Evolutionary conservation across 257 asterid species (phyloP).

Genomic region (Lycium barbarum): DNA sequence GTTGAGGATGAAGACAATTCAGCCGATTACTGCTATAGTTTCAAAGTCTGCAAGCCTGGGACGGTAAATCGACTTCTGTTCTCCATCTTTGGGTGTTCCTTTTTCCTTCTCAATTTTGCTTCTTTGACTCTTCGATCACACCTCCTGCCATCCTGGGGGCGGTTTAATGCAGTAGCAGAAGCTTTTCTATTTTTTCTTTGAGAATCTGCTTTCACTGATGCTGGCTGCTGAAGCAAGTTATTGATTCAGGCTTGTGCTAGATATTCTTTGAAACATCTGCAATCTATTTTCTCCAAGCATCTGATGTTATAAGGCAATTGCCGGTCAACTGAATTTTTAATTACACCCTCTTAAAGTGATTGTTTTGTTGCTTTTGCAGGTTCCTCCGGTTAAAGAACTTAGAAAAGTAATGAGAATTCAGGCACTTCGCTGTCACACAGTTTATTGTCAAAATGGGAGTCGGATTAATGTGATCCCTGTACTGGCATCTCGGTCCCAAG

Average conservation of each 20-base stretch:
- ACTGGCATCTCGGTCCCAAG: slow-evolving; percentile 97
- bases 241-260: neutral
- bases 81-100: slow-evolving; percentile 21
- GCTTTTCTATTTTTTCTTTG: neutral
- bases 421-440: slow-evolving; percentile 93
- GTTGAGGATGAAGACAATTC: slow-evolving; percentile 94
- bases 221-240: slow-evolving; percentile 23
- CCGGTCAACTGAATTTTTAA: neutral
- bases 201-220: neutral
- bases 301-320: neutral
- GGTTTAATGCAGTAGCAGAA: neutral
- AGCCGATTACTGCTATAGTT: slow-evolving; percentile 96
- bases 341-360: neutral
- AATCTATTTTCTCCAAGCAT: slow-evolving; percentile 19
- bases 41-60: slow-evolving; percentile 81
- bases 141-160: slow-evolving; percentile 15
- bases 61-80: slow-evolving; percentile 52
- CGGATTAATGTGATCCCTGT: slow-evolving; percentile 92
- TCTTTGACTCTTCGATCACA: neutral
- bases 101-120: neutral
- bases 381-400: slow-evolving; percentile 79
- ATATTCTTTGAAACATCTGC: neutral
- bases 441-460: slow-evolving; percentile 86
- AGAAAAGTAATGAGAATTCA: slow-evolving; percentile 93
- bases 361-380: slow-evolving; percentile 48